Evolutionary conservation across 169 alveolate genomes (phyloP).

Genomic region (Plasmodium relictum): DNA sequence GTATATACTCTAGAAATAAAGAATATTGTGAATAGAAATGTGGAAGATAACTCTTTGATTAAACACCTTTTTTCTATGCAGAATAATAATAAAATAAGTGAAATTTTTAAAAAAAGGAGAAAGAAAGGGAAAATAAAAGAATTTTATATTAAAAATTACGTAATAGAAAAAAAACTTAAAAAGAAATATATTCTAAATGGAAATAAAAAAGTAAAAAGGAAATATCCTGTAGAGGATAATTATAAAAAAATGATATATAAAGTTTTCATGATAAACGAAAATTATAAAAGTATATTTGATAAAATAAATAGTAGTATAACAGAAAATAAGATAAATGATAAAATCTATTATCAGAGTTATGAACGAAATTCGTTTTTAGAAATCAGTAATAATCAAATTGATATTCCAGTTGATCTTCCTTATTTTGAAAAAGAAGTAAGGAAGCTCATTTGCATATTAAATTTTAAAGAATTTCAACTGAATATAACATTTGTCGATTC

Average conservation of each 20-base stretch:
- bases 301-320: slow-evolving; percentile 1
- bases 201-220: neutral
- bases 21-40: neutral
- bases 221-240: neutral
- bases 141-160: too few species aligned
- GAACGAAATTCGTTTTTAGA: slow-evolving; percentile 35
- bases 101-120: too few species aligned
- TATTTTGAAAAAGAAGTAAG: slow-evolving; percentile 59
- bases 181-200: slow-evolving; percentile 7
- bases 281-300: neutral
- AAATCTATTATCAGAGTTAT: neutral
- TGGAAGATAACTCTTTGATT: neutral
- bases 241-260: neutral
- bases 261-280: slow-evolving; percentile 9
- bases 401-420: slow-evolving; percentile 45
- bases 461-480: slow-evolving; percentile 26
- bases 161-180: too few species aligned
- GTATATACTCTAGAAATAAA: slow-evolving; percentile 15
- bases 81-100: too few species aligned
- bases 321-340: neutral
- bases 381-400: slow-evolving; percentile 50
- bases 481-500: slow-evolving; percentile 45
- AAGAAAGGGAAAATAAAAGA: too few species aligned
- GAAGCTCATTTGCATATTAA: slow-evolving; percentile 38
- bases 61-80: too few species aligned